Evolutionary conservation across 441 rosid genomes (phyloP).

Genomic region (Lepidium campestre): DNA sequence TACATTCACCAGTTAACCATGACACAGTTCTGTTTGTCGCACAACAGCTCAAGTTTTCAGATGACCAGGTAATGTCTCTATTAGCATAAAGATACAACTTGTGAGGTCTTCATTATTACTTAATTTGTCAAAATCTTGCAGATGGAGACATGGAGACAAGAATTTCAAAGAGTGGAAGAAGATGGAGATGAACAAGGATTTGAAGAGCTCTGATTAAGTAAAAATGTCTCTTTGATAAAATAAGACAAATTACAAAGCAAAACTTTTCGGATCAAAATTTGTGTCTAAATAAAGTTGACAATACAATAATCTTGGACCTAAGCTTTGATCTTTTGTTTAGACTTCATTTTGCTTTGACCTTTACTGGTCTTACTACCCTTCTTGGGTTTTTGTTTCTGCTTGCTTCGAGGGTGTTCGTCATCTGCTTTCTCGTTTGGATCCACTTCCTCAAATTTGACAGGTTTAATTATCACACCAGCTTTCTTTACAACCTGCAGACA

Average conservation of each 20-base stretch:
- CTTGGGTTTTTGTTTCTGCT: slow-evolving; percentile 26
- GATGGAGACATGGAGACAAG: slow-evolving; percentile 87
- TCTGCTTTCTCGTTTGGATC: slow-evolving; percentile 43
- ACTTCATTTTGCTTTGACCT: slow-evolving; percentile 18
- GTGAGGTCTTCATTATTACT: not conserved
- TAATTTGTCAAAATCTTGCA: slow-evolving; percentile 7
- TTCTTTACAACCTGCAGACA: slow-evolving; percentile 65
- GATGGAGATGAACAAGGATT: slow-evolving; percentile 95
- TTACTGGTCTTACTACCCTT: slow-evolving; percentile 16
- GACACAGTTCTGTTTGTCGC: slow-evolving; percentile 58
- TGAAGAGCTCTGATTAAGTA: slow-evolving; percentile 53
- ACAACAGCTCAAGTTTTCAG: slow-evolving; percentile 73
- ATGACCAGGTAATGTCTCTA: slow-evolving; percentile 63
- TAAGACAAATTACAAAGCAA: slow-evolving; percentile 2
- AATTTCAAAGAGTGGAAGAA: slow-evolving; percentile 68
- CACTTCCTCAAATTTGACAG: slow-evolving; percentile 59
- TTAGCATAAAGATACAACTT: not conserved
- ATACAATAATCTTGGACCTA: not conserved
- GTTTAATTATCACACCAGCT: slow-evolving; percentile 69
- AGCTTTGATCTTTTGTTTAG: slow-evolving; percentile 6
- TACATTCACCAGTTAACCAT: slow-evolving; percentile 34
- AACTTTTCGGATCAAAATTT: not conserved
- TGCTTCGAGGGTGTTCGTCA: slow-evolving; percentile 25
- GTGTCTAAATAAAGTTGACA: not conserved
- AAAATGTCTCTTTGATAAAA: not conserved